Conservation (phyloP, 225 moss, liverwort and hornwort genomes). For the Polytrichum formosum region DNA sequence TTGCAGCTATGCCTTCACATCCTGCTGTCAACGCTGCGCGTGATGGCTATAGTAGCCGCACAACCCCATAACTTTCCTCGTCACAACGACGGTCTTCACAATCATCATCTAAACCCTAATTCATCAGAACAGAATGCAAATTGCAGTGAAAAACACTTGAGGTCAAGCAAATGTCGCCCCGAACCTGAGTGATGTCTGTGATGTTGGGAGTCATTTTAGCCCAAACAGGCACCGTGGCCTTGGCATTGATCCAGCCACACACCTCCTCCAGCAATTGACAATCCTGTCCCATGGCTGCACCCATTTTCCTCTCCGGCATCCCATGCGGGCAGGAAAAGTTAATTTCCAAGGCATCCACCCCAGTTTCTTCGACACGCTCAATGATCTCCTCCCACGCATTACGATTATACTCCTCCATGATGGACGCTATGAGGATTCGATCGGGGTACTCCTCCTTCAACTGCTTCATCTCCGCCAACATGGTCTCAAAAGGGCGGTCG, state of each 20-base stretch:
- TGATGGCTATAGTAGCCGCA: conserved; percentile 63
- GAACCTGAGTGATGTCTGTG: conserved; percentile 85
- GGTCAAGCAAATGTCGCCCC: not conserved
- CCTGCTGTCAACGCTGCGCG: conserved; percentile 67
- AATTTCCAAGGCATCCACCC: conserved; percentile 93
- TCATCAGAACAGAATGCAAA: too few species aligned
- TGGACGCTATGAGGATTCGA: conserved; percentile 84
- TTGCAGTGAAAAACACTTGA: too few species aligned
- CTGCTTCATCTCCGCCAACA: conserved; percentile 82
- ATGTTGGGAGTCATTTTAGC: conserved; percentile 99
- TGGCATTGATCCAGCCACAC: conserved; percentile 89
- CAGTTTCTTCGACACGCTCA: conserved; percentile 82
- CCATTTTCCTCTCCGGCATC: conserved; percentile 96
- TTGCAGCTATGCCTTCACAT: conserved; percentile 86
- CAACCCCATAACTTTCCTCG: conserved; percentile 6
- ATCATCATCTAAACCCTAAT: too few species aligned
- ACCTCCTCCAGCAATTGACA: conserved; percentile 76
- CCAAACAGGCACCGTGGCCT: conserved; percentile 89
- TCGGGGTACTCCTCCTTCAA: conserved; percentile 95
- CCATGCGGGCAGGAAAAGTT: conserved; percentile 98
- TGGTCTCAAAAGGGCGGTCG: conserved; percentile 93
- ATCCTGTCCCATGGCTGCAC: conserved; percentile 97
- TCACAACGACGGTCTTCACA: too few species aligned
- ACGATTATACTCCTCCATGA: conserved; percentile 94
- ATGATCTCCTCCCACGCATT: conserved; percentile 95